These are phyloP conservation scores for Penicillium nucicola DNA, from an alignment of 495 filamentous ascomycete genomes.

Conservation along the genomic window DNA sequence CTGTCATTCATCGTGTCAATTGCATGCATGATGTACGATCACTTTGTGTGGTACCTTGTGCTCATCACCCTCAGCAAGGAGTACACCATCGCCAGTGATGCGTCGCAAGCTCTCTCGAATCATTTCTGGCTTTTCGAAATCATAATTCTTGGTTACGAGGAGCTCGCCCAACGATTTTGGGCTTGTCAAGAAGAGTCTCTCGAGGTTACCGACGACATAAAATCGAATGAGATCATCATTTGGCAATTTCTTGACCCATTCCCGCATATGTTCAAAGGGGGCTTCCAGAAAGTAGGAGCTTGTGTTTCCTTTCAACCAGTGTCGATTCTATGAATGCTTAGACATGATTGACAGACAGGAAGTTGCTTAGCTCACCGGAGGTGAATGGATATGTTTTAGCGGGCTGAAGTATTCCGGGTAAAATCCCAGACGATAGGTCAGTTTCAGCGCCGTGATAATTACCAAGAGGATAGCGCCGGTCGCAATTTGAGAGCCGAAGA, in stretches of 20 bases:
- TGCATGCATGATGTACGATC: not conserved
- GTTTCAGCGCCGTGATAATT: constrained; percentile 20
- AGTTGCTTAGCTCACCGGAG: constrained; percentile 41
- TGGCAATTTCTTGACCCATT: constrained; percentile 66
- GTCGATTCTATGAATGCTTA: constrained; percentile 24
- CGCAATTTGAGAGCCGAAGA: constrained; percentile 25
- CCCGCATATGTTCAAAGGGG: constrained; percentile 52
- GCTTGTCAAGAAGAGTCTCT: constrained; percentile 63
- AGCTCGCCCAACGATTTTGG: constrained; percentile 68
- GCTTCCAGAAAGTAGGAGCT: constrained; percentile 30
- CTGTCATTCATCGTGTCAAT: constrained; percentile 9
- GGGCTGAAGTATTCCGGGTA: constrained; percentile 77
- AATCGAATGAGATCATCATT: constrained; percentile 84
- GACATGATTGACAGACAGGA: not conserved
- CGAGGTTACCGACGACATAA: constrained; percentile 59
- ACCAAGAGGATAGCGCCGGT: constrained; percentile 22
- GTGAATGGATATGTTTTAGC: constrained; percentile 59
- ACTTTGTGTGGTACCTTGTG: constrained; percentile 53
- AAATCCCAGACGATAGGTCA: constrained; percentile 52
- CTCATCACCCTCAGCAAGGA: constrained; percentile 83
- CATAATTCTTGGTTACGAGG: constrained; percentile 65
- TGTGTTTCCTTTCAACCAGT: constrained; percentile 36
- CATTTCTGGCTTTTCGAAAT: constrained; percentile 69
- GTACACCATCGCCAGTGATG: constrained; percentile 70
- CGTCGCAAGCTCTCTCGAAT: constrained; percentile 56